Evolutionary conservation across 106 monocot species (phyloP).

Genomic region (Dioscorea zingiberensis): DNA sequence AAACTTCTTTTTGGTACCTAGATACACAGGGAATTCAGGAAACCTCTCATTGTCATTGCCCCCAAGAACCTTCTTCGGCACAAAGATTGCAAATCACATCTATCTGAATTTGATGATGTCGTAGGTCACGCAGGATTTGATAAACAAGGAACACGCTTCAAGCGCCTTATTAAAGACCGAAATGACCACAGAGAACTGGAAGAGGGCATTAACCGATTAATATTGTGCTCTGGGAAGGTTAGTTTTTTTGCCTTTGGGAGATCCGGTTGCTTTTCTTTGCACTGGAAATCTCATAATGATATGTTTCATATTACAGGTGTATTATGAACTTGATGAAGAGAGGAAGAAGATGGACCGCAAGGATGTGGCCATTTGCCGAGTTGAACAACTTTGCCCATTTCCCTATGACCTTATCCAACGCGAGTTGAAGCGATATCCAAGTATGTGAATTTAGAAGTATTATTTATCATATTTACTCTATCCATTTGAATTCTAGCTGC

Average conservation of each 20-base stretch:
- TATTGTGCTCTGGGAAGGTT: conserved; percentile 98
- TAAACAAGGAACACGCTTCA: conserved; percentile 98
- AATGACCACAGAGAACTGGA: conserved; percentile 76
- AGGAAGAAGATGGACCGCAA: conserved; percentile 48
- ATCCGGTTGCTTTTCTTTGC: not conserved
- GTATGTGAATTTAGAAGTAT: conserved; percentile 42
- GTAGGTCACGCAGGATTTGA: conserved; percentile 93
- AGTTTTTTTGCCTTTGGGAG: not conserved
- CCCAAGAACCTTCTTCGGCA: conserved; percentile 95
- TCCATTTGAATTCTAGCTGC: not conserved
- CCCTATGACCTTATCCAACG: conserved; percentile 91
- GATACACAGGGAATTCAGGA: conserved; percentile 97
- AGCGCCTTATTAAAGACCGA: conserved; percentile 91
- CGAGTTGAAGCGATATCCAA: conserved; percentile 95
- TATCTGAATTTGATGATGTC: conserved; percentile 95
- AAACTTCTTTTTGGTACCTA: conserved; percentile 11
- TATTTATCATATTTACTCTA: not conserved
- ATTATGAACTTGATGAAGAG: conserved; percentile 88
- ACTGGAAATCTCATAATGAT: not conserved
- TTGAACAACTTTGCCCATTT: conserved; percentile 95
- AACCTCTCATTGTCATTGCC: conserved; percentile 86
- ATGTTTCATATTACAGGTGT: conserved; percentile 49
- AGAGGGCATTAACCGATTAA: conserved; percentile 76
- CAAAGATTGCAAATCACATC: conserved; percentile 90
- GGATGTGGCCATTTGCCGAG: conserved; percentile 90